Conservation (phyloP, 169 alveolate species). For the Babesia sp. region DNA sequence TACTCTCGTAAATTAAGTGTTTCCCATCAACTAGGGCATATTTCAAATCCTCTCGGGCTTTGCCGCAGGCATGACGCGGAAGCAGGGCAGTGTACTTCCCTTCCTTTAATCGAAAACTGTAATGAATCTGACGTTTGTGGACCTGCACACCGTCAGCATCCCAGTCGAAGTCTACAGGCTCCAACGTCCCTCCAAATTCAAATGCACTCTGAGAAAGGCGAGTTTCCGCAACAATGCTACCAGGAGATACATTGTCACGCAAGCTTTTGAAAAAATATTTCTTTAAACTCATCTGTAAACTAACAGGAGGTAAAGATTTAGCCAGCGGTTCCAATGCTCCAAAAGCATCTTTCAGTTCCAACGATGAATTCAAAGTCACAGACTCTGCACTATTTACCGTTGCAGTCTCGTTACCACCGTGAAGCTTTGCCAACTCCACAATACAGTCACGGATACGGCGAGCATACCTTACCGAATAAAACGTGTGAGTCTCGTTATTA, state of each 20-base stretch:
- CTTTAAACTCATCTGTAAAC: not conserved
- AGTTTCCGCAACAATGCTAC: constrained; percentile 24
- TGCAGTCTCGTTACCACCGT: not conserved
- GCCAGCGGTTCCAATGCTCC: constrained; percentile 33
- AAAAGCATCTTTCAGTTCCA: not conserved
- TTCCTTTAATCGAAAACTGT: constrained; percentile 37
- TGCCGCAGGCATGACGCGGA: constrained; percentile 14
- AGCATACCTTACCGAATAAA: constrained; percentile 22
- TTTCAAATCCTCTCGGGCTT: constrained; percentile 42
- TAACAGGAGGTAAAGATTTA: not conserved
- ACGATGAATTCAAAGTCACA: not conserved
- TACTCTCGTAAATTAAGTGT: constrained; percentile 34
- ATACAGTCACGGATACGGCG: constrained; percentile 25
- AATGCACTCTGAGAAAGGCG: constrained; percentile 31
- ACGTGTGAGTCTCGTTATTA: constrained; percentile 8
- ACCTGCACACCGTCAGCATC: constrained; percentile 17
- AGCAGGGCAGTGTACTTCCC: constrained; percentile 27
- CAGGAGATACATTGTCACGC: constrained; percentile 7
- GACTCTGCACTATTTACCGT: not conserved
- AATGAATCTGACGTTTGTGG: constrained; percentile 3
- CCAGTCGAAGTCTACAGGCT: constrained; percentile 51
- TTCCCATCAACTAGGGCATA: constrained; percentile 32
- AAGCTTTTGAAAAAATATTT: not conserved
- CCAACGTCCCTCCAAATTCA: constrained; percentile 34
- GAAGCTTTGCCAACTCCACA: not conserved